Conservation (phyloP, 768 basidiomycete species). For the Lactarius akahatsu region DNA sequence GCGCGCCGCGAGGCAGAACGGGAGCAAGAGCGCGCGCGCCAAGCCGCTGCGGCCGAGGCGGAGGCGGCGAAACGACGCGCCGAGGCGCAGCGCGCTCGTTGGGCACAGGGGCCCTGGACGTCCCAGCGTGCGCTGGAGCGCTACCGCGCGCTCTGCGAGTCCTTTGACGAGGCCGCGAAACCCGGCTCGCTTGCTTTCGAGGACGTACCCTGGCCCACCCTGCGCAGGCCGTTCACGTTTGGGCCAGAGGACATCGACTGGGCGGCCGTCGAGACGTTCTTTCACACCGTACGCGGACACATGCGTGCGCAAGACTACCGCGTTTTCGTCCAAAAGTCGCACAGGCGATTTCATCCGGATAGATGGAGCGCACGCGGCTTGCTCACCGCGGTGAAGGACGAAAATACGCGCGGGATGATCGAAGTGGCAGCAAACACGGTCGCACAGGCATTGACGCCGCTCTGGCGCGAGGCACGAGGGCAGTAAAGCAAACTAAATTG, state of each 20-base stretch:
- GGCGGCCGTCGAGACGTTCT: constrained; percentile 70
- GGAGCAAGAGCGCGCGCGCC: constrained; percentile 33
- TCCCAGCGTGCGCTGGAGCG: constrained; percentile 65
- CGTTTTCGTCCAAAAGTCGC: constrained; percentile 64
- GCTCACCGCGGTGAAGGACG: constrained; percentile 56
- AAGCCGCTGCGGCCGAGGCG: constrained; percentile 24
- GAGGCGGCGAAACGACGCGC: constrained; percentile 39
- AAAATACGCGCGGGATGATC: constrained; percentile 54
- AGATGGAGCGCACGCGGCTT: constrained; percentile 71
- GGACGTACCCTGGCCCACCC: constrained; percentile 74
- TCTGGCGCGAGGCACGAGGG: constrained; percentile 52
- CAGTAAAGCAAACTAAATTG: constrained; percentile 27
- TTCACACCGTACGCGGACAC: constrained; percentile 48
- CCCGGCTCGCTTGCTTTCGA: constrained; percentile 56
- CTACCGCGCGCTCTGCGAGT: constrained; percentile 57
- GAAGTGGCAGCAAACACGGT: constrained; percentile 73
- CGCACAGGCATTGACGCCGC: constrained; percentile 68
- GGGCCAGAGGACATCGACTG: constrained; percentile 68
- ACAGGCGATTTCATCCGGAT: constrained; percentile 77
- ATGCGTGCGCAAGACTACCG: constrained; percentile 65
- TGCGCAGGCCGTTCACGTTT: constrained; percentile 52
- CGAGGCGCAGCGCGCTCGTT: constrained; percentile 49
- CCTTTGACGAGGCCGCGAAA: constrained; percentile 57
- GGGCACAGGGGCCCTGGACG: constrained; percentile 64
- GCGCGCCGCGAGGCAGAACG: constrained; percentile 31